Evolutionary conservation across 2,329 filamentous ascomycete genomes (phyloP), one percentile per base, ranked within the genome.

Genomic region (Aspergillus sp.): DNA sequence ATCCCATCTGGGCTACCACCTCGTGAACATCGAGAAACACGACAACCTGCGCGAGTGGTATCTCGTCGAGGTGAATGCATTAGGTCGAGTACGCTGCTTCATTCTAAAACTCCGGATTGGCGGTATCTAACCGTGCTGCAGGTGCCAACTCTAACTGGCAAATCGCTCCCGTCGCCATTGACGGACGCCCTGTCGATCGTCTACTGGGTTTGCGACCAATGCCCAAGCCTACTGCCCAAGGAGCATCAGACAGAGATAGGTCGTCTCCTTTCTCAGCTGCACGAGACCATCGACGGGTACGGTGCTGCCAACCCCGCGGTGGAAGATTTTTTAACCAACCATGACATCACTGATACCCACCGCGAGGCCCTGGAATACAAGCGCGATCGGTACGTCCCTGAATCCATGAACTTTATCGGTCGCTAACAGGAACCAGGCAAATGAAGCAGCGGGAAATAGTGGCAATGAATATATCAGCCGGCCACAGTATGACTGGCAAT

Each of bases 121-220:
- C 4, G 39, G 17, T 50, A 21, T 1, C 21, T 21, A n/a, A 25
- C 15, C 35, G 35, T n/a, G 33, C 23, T 35, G 31, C n/a, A 60
- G 58, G 58, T 60, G n/a, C 58, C 58, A 12, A 53, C 52, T 2
- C 53, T 60, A 19, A 58, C 55, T 2, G 27, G 17, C 37, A 60
- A 52, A 6, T 48, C 52, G 23, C 52, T 60, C 6, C 14, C 46
- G 23, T 46, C 43, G 12, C 58, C 58, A 4, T 33, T 60, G 9
- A 60, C 58, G 3, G 58, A 60, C 23, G 50, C 45, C 17, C 31
- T 60, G 15, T 60, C 55, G 5, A 55, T 60, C 21, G 45, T 53
- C 27, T 58, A 60, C 43, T 60, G 58, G 58, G 19, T 60, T 6
- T 60, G 58, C 25, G 58, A 60, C 14, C 55, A 51, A 35, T 51